Evolutionary conservation across 805 yeast genomes (phyloP).

Genomic region (Hanseniaspora thailandica): DNA sequence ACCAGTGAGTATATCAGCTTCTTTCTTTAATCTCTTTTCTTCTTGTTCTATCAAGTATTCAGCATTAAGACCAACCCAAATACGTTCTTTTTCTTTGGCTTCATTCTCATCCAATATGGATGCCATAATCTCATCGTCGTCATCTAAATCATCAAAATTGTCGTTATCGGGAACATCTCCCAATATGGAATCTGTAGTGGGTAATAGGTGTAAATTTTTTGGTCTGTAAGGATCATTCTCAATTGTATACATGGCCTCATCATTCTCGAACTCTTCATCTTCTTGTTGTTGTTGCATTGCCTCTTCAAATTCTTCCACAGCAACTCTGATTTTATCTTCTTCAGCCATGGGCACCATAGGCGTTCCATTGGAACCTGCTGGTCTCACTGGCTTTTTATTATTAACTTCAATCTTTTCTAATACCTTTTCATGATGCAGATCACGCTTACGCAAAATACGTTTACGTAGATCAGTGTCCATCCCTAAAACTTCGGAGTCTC

Average conservation of each 20-base stretch:
- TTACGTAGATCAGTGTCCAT: conserved; percentile 20
- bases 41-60: conserved; percentile 81
- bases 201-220: conserved; percentile 43
- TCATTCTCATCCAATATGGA: conserved; percentile 60
- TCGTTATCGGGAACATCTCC: conserved; percentile 47
- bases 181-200: conserved; percentile 47
- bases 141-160: conserved; percentile 59
- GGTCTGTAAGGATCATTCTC: conserved; percentile 39
- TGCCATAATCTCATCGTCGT: conserved; percentile 64
- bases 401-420: conserved; percentile 22
- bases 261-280: conserved; percentile 16
- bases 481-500: conserved; percentile 21
- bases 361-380: not conserved
- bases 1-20: conserved; percentile 81
- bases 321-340: conserved; percentile 15
- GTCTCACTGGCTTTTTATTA: not conserved
- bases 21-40: conserved; percentile 64
- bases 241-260: conserved; percentile 23
- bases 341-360: not conserved
- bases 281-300: conserved; percentile 1
- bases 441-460: conserved; percentile 4
- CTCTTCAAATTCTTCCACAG: conserved; percentile 14
- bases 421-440: conserved; percentile 17
- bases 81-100: conserved; percentile 57
- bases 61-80: conserved; percentile 84